Conservation (phyloP, 2,329 filamentous ascomycete genomes). For the Helicocarpus griseus region DNA sequence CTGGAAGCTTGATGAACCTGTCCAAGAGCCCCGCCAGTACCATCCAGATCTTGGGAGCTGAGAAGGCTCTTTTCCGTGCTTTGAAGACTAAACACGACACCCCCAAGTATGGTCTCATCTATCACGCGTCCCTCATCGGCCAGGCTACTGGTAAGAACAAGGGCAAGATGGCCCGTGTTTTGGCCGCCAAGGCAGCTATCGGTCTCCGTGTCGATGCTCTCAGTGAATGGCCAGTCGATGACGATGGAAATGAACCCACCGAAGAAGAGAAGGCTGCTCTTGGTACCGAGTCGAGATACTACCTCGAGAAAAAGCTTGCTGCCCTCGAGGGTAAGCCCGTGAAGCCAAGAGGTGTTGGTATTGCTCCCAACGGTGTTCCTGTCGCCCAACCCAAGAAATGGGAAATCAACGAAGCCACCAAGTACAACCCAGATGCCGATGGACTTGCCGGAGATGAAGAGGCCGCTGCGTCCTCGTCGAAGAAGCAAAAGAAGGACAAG, state of each 20-base stretch:
- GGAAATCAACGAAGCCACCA: conserved; percentile 82
- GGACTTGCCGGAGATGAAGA: conserved; percentile 63
- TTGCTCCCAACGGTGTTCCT: conserved; percentile 62
- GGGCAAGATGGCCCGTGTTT: conserved; percentile 96
- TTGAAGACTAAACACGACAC: conserved; percentile 99
- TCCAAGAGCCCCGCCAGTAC: conserved; percentile 93
- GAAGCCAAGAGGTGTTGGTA: conserved; percentile 62
- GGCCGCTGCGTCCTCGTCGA: conserved; percentile 29
- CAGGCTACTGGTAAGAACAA: conserved; percentile 98
- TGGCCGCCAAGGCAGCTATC: conserved; percentile 86
- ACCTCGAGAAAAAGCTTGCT: conserved; percentile 41
- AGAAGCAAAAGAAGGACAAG: conserved; percentile 34
- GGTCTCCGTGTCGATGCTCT: conserved; percentile 89
- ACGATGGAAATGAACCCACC: conserved; percentile 54
- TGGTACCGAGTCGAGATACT: conserved; percentile 51
- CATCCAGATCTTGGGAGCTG: conserved; percentile 94
- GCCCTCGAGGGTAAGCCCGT: conserved; percentile 81
- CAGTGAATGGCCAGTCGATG: conserved; percentile 63
- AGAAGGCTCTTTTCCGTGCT: conserved; percentile 96
- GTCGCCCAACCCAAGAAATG: conserved; percentile 62
- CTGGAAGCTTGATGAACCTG: conserved; percentile 86
- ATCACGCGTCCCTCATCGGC: conserved; percentile 85
- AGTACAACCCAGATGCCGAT: conserved; percentile 92
- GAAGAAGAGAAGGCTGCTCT: conserved; percentile 83
- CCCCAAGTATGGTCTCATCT: conserved; percentile 94